Evolutionary conservation across 345 rosid species (phyloP).

Genomic region (Populus simonii): DNA sequence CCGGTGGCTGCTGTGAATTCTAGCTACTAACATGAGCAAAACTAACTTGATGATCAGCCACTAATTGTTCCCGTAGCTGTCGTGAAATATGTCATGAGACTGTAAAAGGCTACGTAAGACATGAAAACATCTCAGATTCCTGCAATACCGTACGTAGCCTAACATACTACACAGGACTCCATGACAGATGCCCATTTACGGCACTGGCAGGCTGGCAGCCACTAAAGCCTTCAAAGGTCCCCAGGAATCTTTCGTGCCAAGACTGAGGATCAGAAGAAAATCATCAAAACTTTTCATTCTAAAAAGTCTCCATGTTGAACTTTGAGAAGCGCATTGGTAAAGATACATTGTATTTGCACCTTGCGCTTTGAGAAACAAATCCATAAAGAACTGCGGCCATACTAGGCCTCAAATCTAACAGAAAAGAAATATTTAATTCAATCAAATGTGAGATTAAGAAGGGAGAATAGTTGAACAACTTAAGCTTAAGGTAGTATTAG

Average conservation of each 20-base stretch:
- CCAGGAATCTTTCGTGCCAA: slow-evolving; percentile 97
- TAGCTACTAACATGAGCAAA: background rate
- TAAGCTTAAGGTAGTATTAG: no score
- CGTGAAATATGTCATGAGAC: slow-evolving; percentile 71
- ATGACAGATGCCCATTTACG: slow-evolving; percentile 60
- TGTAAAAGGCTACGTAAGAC: slow-evolving; percentile 69
- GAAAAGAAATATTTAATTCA: slow-evolving; percentile 3
- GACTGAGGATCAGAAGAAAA: slow-evolving; percentile 37
- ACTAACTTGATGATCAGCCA: slow-evolving; percentile 92
- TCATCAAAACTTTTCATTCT: no score
- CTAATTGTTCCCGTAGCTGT: slow-evolving; percentile 74
- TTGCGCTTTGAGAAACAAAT: slow-evolving; percentile 94
- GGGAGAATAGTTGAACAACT: no score
- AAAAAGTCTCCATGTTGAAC: no score
- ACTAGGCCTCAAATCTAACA: slow-evolving; percentile 84
- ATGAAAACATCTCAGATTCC: slow-evolving; percentile 24
- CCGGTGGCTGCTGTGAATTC: background rate
- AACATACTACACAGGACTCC: slow-evolving; percentile 64
- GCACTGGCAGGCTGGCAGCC: slow-evolving; percentile 68
- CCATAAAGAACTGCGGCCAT: slow-evolving; percentile 43
- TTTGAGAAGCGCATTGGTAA: slow-evolving; percentile 8
- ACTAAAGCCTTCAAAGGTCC: slow-evolving; percentile 58
- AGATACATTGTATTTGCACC: slow-evolving; percentile 47
- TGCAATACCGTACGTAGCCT: slow-evolving; percentile 77
- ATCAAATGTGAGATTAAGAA: slow-evolving; percentile 1